Conservation (phyloP, 164 flowering plant species). For the Taxillus chinensis region DNA sequence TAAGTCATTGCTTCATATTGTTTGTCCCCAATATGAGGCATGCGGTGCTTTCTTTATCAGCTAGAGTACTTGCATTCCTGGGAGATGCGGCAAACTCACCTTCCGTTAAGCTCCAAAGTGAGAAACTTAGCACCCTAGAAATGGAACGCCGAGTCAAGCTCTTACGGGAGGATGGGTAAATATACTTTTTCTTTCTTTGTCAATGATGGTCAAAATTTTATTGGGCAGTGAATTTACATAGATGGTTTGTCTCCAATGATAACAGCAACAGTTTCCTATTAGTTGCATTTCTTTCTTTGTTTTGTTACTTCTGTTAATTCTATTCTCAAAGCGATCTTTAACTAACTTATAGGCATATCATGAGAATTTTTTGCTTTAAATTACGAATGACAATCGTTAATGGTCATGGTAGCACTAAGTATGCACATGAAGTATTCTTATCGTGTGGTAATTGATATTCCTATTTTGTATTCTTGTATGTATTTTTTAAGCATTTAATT, state of each 20-base stretch:
- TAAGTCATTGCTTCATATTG: background rate
- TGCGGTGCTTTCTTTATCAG: conserved; percentile 17
- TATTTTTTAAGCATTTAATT: conserved; percentile 2
- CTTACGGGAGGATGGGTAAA: conserved; percentile 60
- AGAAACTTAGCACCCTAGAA: conserved; percentile 58
- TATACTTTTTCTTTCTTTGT: background rate
- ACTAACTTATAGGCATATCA: no score
- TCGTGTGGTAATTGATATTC: background rate
- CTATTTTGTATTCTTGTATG: background rate
- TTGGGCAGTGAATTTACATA: no score
- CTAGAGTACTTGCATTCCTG: conserved; percentile 24
- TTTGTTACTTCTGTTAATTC: no score
- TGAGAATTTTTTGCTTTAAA: no score
- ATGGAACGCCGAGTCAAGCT: conserved; percentile 60
- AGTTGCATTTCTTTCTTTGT: no score
- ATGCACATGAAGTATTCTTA: no score
- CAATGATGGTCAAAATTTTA: background rate
- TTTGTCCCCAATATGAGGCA: background rate
- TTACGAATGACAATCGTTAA: no score
- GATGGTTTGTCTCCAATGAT: background rate
- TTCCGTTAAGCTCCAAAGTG: conserved; percentile 24
- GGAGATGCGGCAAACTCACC: conserved; percentile 29
- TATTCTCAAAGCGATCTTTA: no score
- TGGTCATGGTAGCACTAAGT: no score
- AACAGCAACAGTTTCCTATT: background rate